phyloP scores from a whole-genome alignment of 768 basidiomycete genomes.

The Russula abietina region DNA sequence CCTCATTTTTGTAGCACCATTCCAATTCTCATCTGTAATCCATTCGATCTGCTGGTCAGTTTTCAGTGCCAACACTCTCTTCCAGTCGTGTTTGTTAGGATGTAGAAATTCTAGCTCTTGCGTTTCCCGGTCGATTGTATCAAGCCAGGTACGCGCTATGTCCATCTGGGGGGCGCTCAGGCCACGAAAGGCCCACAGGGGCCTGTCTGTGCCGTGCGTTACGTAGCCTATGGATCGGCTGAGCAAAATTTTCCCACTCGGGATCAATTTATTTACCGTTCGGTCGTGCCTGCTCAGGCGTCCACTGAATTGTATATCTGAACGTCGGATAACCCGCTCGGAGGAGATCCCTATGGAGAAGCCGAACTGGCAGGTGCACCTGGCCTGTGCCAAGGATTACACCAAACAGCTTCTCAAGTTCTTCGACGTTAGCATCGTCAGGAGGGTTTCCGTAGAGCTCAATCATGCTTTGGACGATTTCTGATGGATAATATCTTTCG shows the following conservation, averaged over 20 bases:
- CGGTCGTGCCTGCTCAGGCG: constrained; percentile 51
- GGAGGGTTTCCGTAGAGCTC: constrained; percentile 39
- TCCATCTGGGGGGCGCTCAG: constrained; percentile 42
- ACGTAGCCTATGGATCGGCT: constrained; percentile 46
- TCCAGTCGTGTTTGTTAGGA: constrained; percentile 25
- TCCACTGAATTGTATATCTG: constrained; percentile 66
- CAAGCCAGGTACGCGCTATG: constrained; percentile 52
- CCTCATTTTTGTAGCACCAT: constrained; percentile 39
- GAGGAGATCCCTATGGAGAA: constrained; percentile 56
- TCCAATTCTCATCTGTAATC: constrained; percentile 51
- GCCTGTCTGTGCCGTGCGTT: constrained; percentile 62
- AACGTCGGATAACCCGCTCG: constrained; percentile 54
- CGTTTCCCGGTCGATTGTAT: constrained; percentile 43
- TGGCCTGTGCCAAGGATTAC: constrained; percentile 55
- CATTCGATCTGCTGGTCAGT: constrained; percentile 50
- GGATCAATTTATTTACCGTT: constrained; percentile 38
- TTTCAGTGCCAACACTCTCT: constrained; percentile 43
- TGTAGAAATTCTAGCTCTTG: constrained; percentile 36
- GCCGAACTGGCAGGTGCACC: constrained; percentile 60
- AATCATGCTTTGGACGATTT: constrained; percentile 43
- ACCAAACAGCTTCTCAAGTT: constrained; percentile 46
- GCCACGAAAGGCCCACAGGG: constrained; percentile 55
- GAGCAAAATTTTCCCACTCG: background rate
- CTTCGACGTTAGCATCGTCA: constrained; percentile 38
- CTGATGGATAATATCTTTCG: constrained; percentile 51